Conservation (phyloP, 2,329 filamentous ascomycete species). For the Fusarium proliferatum region DNA sequence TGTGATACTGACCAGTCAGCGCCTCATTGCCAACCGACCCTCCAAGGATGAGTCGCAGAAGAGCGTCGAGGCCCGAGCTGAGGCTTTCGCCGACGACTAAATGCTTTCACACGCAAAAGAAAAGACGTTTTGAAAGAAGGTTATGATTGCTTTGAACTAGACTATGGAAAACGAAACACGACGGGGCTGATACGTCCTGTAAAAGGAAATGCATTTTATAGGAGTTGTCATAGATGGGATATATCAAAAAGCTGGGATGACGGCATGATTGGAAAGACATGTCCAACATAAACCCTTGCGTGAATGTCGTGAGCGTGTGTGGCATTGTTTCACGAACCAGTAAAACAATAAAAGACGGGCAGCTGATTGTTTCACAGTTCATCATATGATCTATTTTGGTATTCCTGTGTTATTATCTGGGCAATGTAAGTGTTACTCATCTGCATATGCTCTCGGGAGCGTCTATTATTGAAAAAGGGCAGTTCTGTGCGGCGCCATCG, state of each 20-base stretch:
- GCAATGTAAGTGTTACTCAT: not conserved
- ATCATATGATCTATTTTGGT: not conserved
- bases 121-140: not conserved
- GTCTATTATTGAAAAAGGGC: not conserved
- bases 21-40: constrained; percentile 63
- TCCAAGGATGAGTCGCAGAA: constrained; percentile 52
- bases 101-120: not conserved
- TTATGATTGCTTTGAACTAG: constrained; percentile 28
- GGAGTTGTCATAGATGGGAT: constrained; percentile 39
- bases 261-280: constrained; percentile 1
- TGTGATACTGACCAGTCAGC: constrained; percentile 52
- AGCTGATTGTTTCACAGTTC: constrained; percentile 1
- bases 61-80: constrained; percentile 54
- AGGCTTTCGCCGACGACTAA: constrained; percentile 56
- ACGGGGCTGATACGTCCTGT: constrained; percentile 1
- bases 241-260: constrained; percentile 26
- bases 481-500: not conserved
- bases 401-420: not conserved
- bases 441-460: not conserved
- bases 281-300: not conserved
- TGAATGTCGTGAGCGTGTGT: not conserved
- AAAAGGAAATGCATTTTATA: constrained; percentile 30
- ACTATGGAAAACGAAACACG: constrained; percentile 23
- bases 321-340: not conserved
- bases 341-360: not conserved